phyloP scores from a whole-genome alignment of 139 green algal species.

The Prasinococcaceae sp. region DNA sequence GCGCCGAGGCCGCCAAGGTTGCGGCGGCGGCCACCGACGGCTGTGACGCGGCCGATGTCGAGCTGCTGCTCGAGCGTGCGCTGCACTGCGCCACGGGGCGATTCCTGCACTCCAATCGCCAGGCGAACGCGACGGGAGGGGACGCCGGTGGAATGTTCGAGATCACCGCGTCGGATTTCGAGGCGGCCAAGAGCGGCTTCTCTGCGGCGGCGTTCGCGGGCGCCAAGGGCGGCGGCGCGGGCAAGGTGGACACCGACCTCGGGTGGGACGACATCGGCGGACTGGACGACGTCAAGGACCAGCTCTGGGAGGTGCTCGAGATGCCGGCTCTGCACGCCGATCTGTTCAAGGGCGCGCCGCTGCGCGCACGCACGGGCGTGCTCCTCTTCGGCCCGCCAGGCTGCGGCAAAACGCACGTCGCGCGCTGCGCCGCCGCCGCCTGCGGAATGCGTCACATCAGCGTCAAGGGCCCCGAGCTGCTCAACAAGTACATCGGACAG shows the following conservation, averaged over 20 bases:
- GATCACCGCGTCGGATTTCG: too few species aligned
- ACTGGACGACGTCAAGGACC: conserved; percentile 48
- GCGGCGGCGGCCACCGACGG: too few species aligned
- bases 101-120: too few species aligned
- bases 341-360: conserved; percentile 46
- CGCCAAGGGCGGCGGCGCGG: not conserved
- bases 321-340: conserved; percentile 47
- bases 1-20: too few species aligned
- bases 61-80: too few species aligned
- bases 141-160: too few species aligned
- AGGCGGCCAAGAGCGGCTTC: too few species aligned
- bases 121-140: too few species aligned
- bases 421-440: conserved; percentile 56
- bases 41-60: too few species aligned
- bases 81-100: too few species aligned
- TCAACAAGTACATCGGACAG: conserved; percentile 98
- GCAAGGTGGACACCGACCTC: not conserved
- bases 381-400: conserved; percentile 93
- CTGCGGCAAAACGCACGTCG: conserved; percentile 89
- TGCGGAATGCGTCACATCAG: conserved; percentile 48
- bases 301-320: conserved; percentile 66
- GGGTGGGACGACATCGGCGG: conserved; percentile 53
- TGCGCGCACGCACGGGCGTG: conserved; percentile 76
- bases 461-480: conserved; percentile 85
- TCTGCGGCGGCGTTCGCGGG: too few species aligned